Evolutionary conservation across 2,329 filamentous ascomycete species (phyloP).

Genomic region (Hypoxylon sp.): DNA sequence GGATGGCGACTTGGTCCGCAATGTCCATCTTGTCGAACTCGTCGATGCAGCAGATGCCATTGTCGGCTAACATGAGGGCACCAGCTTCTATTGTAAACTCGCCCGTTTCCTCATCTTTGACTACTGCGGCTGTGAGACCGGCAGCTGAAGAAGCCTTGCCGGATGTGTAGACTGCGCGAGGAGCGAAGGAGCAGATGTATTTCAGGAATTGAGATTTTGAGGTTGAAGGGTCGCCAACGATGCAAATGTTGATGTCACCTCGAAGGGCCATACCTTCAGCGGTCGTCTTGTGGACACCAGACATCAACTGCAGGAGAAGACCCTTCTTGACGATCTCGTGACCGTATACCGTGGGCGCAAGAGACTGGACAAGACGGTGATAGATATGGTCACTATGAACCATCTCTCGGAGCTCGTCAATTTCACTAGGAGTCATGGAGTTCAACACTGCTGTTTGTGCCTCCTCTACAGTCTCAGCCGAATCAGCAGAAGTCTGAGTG

Average conservation of each 20-base stretch:
- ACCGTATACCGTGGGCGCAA: conserved; percentile 97
- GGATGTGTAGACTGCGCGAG: conserved; percentile 95
- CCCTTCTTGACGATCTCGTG: conserved; percentile 99
- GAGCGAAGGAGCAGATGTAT: conserved; percentile 97
- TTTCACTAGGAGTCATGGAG: conserved; percentile 87
- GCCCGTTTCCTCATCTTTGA: conserved; percentile 98
- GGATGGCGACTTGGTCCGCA: conserved; percentile 95
- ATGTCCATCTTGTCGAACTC: conserved; percentile 99
- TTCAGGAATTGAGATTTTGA: conserved; percentile 99
- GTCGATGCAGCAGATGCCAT: conserved; percentile 97
- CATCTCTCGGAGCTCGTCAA: conserved; percentile 91
- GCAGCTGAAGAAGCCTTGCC: conserved; percentile 98
- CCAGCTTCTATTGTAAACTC: conserved; percentile 99
- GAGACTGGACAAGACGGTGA: conserved; percentile 89
- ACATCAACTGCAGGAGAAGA: conserved; percentile 91
- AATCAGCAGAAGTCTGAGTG: conserved; percentile 80
- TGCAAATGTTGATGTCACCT: conserved; percentile 98
- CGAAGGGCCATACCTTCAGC: conserved; percentile 94
- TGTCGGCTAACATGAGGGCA: conserved; percentile 96
- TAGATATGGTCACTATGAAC: conserved; percentile 98
- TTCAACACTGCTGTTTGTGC: conserved; percentile 90
- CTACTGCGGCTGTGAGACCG: conserved; percentile 95
- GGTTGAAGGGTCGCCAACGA: conserved; percentile 96
- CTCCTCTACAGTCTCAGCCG: conserved; percentile 80
- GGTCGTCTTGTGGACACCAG: conserved; percentile 93